phyloP scores from a whole-genome alignment of 768 basidiomycete species.

The Boletus rufocinnamomeus region DNA sequence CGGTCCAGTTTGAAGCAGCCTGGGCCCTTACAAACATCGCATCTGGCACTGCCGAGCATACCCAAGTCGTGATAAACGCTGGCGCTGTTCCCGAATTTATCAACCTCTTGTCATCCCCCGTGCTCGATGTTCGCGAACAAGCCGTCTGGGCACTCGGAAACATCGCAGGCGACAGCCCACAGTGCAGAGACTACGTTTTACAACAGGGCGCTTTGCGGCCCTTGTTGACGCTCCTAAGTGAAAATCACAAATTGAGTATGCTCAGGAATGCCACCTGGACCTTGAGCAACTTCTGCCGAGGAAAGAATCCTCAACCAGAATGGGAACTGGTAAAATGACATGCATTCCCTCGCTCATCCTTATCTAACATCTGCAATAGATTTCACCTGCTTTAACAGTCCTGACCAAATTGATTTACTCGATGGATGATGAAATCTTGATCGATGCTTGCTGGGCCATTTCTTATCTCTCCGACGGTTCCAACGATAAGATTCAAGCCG shows the following conservation, averaged over 20 bases:
- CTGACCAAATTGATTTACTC: slow-evolving; percentile 98
- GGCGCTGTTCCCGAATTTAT: slow-evolving; percentile 97
- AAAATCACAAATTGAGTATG: slow-evolving; percentile 99
- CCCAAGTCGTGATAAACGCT: slow-evolving; percentile 94
- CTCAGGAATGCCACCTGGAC: slow-evolving; percentile 99
- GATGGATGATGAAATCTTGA: slow-evolving; percentile 97
- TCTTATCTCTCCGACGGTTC: slow-evolving; percentile 99
- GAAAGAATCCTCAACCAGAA: slow-evolving; percentile 96
- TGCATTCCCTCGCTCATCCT: slow-evolving; percentile 6
- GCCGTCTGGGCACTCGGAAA: slow-evolving; percentile 99
- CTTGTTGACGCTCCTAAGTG: slow-evolving; percentile 84
- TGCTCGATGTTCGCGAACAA: slow-evolving; percentile 97
- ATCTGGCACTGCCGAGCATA: slow-evolving; percentile 97
- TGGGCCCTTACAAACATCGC: slow-evolving; percentile 99
- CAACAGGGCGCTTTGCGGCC: slow-evolving; percentile 92
- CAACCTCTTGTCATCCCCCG: slow-evolving; percentile 90
- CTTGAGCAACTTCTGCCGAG: slow-evolving; percentile 97
- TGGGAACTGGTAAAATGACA: slow-evolving; percentile 85
- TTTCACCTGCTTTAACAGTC: slow-evolving; percentile 94
- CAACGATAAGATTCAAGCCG: slow-evolving; percentile 99
- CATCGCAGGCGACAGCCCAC: slow-evolving; percentile 97
- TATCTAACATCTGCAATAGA: slow-evolving; percentile 51
- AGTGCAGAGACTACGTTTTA: slow-evolving; percentile 95
- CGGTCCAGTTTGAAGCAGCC: slow-evolving; percentile 85
- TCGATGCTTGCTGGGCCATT: slow-evolving; percentile 99